These are phyloP conservation scores for Mycena albidolilacea DNA, from an alignment of 768 basidiomycete genomes.

Conservation along the genomic window DNA sequence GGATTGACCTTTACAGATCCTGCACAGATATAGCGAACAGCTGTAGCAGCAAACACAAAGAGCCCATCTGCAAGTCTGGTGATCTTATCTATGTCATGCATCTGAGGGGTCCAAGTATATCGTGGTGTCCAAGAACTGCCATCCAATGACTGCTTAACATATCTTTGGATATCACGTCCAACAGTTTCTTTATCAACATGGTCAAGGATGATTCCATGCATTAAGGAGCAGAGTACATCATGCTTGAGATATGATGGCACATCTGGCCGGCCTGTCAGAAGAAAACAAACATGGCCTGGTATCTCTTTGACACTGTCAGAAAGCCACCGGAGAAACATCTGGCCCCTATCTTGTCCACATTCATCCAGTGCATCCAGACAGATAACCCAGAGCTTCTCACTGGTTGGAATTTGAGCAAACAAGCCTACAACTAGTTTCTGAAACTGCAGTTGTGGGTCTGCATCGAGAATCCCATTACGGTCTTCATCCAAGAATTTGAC, in stretches of 20 bases:
- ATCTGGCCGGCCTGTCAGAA: conserved; percentile 26
- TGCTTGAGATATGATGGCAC: conserved; percentile 19
- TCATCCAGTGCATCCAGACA: no score
- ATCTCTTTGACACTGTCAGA: not conserved
- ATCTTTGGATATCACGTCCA: no score
- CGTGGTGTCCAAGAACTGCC: no score
- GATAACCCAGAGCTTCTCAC: no score
- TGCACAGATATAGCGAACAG: conserved; percentile 7
- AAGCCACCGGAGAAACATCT: conserved; percentile 3
- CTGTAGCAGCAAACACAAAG: not conserved
- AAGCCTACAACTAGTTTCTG: no score
- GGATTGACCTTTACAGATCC: not conserved
- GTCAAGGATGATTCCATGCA: no score
- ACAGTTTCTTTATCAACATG: no score
- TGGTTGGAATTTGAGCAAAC: no score
- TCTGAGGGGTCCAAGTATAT: conserved; percentile 13
- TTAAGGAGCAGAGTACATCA: not conserved
- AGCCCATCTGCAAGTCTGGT: conserved; percentile 8
- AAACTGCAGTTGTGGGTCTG: not conserved
- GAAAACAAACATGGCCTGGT: conserved; percentile 9
- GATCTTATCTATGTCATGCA: conserved; percentile 5
- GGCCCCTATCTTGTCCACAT: no score
- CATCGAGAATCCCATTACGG: conserved; percentile 9
- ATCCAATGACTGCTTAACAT: no score
- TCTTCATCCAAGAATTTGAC: conserved; percentile 9